phyloP scores from a whole-genome alignment of 345 rosid genomes.

The Murraya koenigii region DNA sequence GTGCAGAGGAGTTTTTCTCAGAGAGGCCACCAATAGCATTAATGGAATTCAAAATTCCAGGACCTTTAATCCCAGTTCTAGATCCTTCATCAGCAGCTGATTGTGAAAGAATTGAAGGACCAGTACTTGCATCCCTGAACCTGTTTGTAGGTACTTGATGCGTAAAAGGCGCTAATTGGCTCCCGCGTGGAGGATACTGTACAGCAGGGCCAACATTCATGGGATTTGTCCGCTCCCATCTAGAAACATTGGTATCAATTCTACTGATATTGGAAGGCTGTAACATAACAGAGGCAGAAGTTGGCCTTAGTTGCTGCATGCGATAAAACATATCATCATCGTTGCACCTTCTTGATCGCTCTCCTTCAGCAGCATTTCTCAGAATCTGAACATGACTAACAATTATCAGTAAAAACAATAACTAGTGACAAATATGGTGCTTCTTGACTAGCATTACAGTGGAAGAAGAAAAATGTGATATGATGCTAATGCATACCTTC shows the following conservation, averaged over 20 bases:
- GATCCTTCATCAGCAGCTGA: constrained; percentile 99
- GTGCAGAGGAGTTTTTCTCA: constrained; percentile 41
- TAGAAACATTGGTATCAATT: constrained; percentile 39
- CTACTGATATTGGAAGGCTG: constrained; percentile 49
- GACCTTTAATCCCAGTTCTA: constrained; percentile 89
- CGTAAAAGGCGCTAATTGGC: constrained; percentile 58
- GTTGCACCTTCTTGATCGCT: constrained; percentile 43
- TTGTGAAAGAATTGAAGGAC: constrained; percentile 55
- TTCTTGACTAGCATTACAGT: constrained; percentile 3
- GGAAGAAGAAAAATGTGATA: background rate
- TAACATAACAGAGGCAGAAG: constrained; percentile 46
- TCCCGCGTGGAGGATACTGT: constrained; percentile 60
- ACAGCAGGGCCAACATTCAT: constrained; percentile 40
- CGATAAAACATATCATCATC: constrained; percentile 50
- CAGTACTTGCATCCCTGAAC: constrained; percentile 57
- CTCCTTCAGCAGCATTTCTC: constrained; percentile 55
- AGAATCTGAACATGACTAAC: constrained; percentile 48
- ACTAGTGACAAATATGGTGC: constrained; percentile 1
- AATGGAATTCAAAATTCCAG: constrained; percentile 54
- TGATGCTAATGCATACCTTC: constrained; percentile 49
- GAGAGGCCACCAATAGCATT: constrained; percentile 29
- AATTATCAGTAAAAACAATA: constrained; percentile 3
- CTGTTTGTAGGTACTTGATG: constrained; percentile 64
- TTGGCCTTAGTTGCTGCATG: constrained; percentile 45
- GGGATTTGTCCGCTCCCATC: constrained; percentile 51